phyloP scores from a whole-genome alignment of 495 filamentous ascomycete species.

The Aspergillus asperescens region DNA sequence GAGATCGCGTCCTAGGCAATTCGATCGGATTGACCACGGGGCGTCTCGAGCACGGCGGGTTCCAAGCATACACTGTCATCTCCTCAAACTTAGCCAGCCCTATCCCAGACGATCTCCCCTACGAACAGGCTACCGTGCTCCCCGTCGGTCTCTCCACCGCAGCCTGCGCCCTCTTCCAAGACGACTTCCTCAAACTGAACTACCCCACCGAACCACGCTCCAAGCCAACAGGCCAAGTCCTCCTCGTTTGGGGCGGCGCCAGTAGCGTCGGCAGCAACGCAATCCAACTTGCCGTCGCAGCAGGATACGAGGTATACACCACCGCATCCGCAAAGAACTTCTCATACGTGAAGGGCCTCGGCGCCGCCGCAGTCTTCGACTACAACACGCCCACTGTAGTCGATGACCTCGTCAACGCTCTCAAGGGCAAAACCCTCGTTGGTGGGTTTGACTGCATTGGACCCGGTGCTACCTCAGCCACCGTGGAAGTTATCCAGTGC shows the following conservation, averaged over 20 bases:
- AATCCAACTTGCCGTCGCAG: slow-evolving; percentile 55
- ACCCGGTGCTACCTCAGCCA: slow-evolving; percentile 6
- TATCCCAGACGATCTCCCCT: slow-evolving; percentile 12
- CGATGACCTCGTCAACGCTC: slow-evolving; percentile 18
- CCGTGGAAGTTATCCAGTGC: slow-evolving; percentile 16
- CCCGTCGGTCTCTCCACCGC: slow-evolving; percentile 49
- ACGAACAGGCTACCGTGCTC: slow-evolving; percentile 35
- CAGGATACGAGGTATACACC: slow-evolving; percentile 55
- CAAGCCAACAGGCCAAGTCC: slow-evolving; percentile 24
- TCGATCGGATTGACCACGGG: slow-evolving; percentile 14
- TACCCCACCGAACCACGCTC: slow-evolving; percentile 28
- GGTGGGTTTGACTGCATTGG: slow-evolving; percentile 26
- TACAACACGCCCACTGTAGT: slow-evolving; percentile 41
- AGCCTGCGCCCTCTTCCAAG: slow-evolving; percentile 47
- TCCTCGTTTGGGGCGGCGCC: slow-evolving; percentile 58
- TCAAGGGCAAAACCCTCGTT: slow-evolving; percentile 23
- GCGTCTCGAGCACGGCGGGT: slow-evolving; percentile 22
- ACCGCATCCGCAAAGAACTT: slow-evolving; percentile 52
- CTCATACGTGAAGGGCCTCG: slow-evolving; percentile 45
- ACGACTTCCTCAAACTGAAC: slow-evolving; percentile 37
- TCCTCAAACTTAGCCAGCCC: slow-evolving; percentile 5
- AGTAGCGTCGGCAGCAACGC: slow-evolving; percentile 54
- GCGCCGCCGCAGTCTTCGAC: slow-evolving; percentile 55
- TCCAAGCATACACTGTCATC: slow-evolving; percentile 28
- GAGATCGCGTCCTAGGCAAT: slow-evolving; percentile 28